phyloP scores from a whole-genome alignment of 2,329 filamentous ascomycete species.

The Botrytis galanthina region DNA sequence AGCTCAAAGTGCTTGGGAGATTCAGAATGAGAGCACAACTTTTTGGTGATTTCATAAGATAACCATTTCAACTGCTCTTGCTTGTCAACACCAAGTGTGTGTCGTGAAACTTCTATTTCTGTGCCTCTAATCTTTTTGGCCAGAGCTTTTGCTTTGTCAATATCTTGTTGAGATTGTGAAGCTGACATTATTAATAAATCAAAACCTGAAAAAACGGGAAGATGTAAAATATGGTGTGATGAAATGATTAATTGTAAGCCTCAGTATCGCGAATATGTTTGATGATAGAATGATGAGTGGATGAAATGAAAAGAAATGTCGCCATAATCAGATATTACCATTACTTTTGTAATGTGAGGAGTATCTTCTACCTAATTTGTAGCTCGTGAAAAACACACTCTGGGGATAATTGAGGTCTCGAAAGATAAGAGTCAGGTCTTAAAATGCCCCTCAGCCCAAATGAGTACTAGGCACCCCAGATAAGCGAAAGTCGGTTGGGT shows the following conservation, averaged over 20 bases:
- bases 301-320: background rate
- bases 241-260: background rate
- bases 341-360: background rate
- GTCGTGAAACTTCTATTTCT: too few species aligned
- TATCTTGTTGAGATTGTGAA: too few species aligned
- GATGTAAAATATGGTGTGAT: background rate
- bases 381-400: background rate
- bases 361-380: background rate
- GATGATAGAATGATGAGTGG: background rate
- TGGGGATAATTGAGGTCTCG: background rate
- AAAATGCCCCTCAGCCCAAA: background rate
- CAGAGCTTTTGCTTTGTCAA: too few species aligned
- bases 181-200: too few species aligned
- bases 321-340: background rate
- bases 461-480: background rate
- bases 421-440: background rate
- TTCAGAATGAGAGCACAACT: too few species aligned
- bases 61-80: too few species aligned
- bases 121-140: too few species aligned
- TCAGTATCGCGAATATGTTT: background rate
- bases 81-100: too few species aligned
- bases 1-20: too few species aligned
- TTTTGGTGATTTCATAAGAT: too few species aligned
- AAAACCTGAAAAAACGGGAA: too few species aligned
- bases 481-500: background rate